Evolutionary conservation across 257 asterid species (phyloP).

Genomic region (Perilla frutescens): DNA sequence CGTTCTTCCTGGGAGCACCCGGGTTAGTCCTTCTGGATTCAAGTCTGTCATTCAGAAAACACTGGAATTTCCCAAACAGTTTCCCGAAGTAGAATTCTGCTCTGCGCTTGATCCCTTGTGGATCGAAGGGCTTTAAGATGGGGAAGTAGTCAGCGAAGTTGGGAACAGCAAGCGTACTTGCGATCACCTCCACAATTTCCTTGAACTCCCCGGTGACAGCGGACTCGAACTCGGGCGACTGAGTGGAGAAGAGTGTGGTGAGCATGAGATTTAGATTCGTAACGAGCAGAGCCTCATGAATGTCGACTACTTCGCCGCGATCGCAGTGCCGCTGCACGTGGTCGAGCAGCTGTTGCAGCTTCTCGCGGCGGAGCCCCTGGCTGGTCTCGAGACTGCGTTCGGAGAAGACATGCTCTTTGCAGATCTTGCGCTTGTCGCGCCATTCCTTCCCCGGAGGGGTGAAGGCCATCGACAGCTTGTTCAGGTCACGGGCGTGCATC

Average conservation of each 20-base stretch:
- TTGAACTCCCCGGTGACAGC: slow-evolving; percentile 32
- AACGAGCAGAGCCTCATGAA: slow-evolving; percentile 37
- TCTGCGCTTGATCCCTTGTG: slow-evolving; percentile 41
- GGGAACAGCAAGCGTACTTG: slow-evolving; percentile 34
- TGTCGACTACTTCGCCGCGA: slow-evolving; percentile 34
- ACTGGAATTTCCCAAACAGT: slow-evolving; percentile 30
- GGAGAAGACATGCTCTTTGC: slow-evolving; percentile 45
- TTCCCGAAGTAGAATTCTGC: slow-evolving; percentile 29
- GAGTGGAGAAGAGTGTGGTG: slow-evolving; percentile 43
- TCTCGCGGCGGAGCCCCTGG: slow-evolving; percentile 40
- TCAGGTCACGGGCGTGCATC: slow-evolving; percentile 8
- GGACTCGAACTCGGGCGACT: slow-evolving; percentile 37
- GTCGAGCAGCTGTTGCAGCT: slow-evolving; percentile 32
- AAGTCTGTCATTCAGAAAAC: slow-evolving; percentile 19
- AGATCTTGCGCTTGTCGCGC: slow-evolving; percentile 44
- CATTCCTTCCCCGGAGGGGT: slow-evolving; percentile 39
- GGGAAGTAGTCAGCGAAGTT: slow-evolving; percentile 52
- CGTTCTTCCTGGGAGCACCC: slow-evolving; percentile 8
- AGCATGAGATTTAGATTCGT: slow-evolving; percentile 51
- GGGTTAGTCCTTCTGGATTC: slow-evolving; percentile 8
- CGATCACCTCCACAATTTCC: slow-evolving; percentile 38
- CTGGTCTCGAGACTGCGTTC: slow-evolving; percentile 32
- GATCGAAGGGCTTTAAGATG: slow-evolving; percentile 41
- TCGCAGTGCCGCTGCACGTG: slow-evolving; percentile 14
- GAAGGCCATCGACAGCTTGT: slow-evolving; percentile 36